Evolutionary conservation across 257 asterid genomes (phyloP), one percentile per base, ranked within the genome.

Genomic region (Phtheirospermum japonicum): DNA sequence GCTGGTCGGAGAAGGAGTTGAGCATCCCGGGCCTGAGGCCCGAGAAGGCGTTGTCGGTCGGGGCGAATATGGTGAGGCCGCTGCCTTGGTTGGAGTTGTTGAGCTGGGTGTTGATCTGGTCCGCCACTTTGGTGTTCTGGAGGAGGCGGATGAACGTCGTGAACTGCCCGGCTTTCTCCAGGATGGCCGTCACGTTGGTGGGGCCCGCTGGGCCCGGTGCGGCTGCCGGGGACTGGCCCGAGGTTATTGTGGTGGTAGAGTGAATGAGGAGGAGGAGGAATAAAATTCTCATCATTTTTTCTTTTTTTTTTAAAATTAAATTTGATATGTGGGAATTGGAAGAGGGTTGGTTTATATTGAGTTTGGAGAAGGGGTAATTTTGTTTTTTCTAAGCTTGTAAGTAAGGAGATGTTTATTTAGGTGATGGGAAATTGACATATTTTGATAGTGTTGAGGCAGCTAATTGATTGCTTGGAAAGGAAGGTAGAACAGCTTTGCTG

Each of bases 121-220:
- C 85, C 2, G 83, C 87, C 2, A 80, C 70, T 76, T 81, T 90
- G 43, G 96, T 88, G 73, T 31, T 69, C 51, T 66, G 62, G 33
- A 80, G 57, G 62, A 91, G 92, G 57, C 94, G 79, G 66, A 90
- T 76, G 14, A 88, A 75, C 23, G 86, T 82, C 18, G 88, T 85
- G 80, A 71, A 91, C 12, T 85, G 98, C 4, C 98, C 96, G 4
- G 88, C 95, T 12, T 84, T 91, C 33, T 85, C 96, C n/a, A 91
- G 96, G 84, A 90, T 82, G 43, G 67, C 64, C 0, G 96, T 82
- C 11, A 91, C 64, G 85, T 91, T 91, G 70, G 95, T 76, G 0
- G 96, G 96, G 10, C 94, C 96, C 0, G 94, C 0, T 0, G 96
- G 96, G 0, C 66, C 77, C 0, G 96, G 95, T 2, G 81, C 80